phyloP scores from a whole-genome alignment of 2,329 filamentous ascomycete genomes.

The Didymella glomerata region DNA sequence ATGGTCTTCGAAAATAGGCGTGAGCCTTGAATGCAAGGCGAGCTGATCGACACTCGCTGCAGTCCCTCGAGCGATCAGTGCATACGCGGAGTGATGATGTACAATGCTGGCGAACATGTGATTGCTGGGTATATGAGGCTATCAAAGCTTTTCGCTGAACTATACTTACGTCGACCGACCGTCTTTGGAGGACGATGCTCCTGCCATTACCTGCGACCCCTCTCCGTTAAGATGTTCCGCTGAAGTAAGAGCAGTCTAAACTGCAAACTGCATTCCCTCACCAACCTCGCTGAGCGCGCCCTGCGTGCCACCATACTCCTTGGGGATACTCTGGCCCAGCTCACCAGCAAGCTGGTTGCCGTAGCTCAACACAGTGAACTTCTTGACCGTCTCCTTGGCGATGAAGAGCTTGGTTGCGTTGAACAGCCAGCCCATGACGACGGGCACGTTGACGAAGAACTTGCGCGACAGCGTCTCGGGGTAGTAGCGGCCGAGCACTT shows the following conservation, averaged over 20 bases:
- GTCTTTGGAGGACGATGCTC: slow-evolving; percentile 5
- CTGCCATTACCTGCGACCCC: slow-evolving; percentile 31
- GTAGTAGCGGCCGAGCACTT: slow-evolving; percentile 81
- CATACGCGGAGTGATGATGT: not conserved
- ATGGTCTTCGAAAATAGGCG: too few relatives aligned
- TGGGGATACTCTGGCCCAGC: slow-evolving; percentile 73
- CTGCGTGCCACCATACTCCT: slow-evolving; percentile 80
- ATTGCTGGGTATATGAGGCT: slow-evolving; percentile 28
- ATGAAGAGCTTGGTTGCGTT: slow-evolving; percentile 58
- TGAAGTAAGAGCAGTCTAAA: slow-evolving; percentile 1
- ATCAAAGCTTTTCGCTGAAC: slow-evolving; percentile 18
- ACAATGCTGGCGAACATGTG: slow-evolving; percentile 6
- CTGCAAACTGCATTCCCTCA: slow-evolving; percentile 52
- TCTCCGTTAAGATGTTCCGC: too few relatives aligned
- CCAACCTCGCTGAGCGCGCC: slow-evolving; percentile 56
- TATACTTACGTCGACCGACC: not conserved
- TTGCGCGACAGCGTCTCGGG: slow-evolving; percentile 89
- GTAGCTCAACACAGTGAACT: slow-evolving; percentile 60
- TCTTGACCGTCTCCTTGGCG: slow-evolving; percentile 58
- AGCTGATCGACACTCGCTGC: not conserved
- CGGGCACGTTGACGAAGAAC: slow-evolving; percentile 94
- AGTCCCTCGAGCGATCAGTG: not conserved
- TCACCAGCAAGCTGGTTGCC: slow-evolving; percentile 73
- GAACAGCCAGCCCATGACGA: slow-evolving; percentile 83
- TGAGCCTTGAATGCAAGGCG: too few relatives aligned